Evolutionary conservation across 2,329 filamentous ascomycete species (phyloP).

Genomic region (Sclerotinia glacialis): DNA sequence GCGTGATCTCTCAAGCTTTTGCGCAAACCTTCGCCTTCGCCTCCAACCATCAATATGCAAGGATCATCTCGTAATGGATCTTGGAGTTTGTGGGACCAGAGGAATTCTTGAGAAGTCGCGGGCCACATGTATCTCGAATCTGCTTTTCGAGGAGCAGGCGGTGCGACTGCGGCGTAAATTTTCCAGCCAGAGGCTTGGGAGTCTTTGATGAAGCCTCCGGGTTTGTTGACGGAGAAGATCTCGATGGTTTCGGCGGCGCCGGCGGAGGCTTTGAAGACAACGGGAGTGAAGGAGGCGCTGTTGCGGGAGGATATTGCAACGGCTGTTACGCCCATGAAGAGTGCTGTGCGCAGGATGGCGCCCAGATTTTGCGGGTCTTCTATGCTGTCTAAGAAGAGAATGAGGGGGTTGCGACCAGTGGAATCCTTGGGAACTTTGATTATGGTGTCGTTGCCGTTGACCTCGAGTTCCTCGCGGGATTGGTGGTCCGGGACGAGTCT

Average conservation of each 20-base stretch:
- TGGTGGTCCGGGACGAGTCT: constrained; percentile 62
- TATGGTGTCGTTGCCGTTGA: constrained; percentile 68
- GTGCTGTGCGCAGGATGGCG: constrained; percentile 81
- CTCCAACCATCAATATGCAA: constrained; percentile 77
- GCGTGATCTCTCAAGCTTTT: constrained; percentile 61
- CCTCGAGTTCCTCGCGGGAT: constrained; percentile 65
- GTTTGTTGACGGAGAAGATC: constrained; percentile 66
- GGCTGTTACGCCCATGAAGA: constrained; percentile 86
- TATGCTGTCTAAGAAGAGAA: constrained; percentile 73
- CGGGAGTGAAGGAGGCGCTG: constrained; percentile 70
- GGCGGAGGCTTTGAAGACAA: constrained; percentile 82
- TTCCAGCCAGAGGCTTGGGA: constrained; percentile 75
- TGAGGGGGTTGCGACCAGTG: constrained; percentile 59
- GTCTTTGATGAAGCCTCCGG: constrained; percentile 65
- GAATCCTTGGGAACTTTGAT: constrained; percentile 35
- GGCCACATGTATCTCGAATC: constrained; percentile 20
- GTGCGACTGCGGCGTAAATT: constrained; percentile 71
- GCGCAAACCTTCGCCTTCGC: constrained; percentile 74
- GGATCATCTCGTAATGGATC: constrained; percentile 60
- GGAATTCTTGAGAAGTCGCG: not conserved
- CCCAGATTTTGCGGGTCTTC: constrained; percentile 88
- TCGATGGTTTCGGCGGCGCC: constrained; percentile 81
- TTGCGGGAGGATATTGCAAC: constrained; percentile 72
- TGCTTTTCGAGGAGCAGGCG: constrained; percentile 41
- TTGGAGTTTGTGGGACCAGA: constrained; percentile 52